These are phyloP conservation scores for Acanthamoeba royreba DNA, from an alignment of 208 protist species.

Conservation along the genomic window DNA sequence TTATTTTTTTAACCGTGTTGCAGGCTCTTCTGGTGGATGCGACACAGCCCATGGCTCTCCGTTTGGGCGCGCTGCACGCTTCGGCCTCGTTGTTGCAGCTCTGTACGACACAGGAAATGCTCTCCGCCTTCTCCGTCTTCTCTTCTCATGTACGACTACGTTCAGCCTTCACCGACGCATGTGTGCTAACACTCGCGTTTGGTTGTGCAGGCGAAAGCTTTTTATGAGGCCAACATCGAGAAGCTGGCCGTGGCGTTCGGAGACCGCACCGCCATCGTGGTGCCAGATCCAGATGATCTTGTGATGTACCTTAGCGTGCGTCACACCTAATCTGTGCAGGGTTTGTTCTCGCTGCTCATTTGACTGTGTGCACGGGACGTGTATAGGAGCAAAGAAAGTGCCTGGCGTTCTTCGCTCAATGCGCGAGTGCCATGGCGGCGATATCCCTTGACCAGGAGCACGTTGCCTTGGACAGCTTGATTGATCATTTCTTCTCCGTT, in stretches of 20 bases:
- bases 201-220: neutral
- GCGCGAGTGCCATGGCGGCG: neutral
- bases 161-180: neutral
- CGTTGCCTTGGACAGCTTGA: neutral
- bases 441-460: neutral
- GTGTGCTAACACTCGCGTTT: neutral
- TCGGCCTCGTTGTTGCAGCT: neutral
- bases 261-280: neutral
- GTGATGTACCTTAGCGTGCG: neutral
- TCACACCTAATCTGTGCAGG: neutral
- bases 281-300: neutral
- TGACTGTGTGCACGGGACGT: neutral
- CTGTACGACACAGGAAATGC: neutral
- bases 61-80: neutral
- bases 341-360: neutral
- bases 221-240: neutral
- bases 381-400: neutral
- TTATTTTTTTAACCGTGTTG: too few relatives aligned
- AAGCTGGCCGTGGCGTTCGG: neutral
- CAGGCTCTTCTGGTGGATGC: neutral
- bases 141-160: neutral
- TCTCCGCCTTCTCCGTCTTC: neutral
- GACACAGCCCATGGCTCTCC: neutral
- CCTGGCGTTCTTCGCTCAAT: neutral
- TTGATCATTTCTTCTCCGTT: neutral